Base-by-base conservation (phyloP, 2,329 filamentous ascomycete genomes). In the Xylariaceae sp. region DNA sequence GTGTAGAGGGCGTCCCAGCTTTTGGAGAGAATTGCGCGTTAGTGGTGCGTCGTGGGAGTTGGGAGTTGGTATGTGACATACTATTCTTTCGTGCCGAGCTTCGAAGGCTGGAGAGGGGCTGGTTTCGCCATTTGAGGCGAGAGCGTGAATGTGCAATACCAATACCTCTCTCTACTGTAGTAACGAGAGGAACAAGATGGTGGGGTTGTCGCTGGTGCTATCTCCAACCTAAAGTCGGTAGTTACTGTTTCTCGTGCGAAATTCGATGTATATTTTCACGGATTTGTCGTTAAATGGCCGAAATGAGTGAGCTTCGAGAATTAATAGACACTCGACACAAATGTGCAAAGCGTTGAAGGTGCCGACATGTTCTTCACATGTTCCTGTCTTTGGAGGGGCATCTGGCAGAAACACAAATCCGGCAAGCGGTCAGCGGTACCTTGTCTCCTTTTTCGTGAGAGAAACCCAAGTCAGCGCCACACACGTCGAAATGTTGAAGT, bases 61-160 rank as follows among this genome's bases (percentile, higher is more conserved):
- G 32, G 32, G 19, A 32, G 32, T 18, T 13, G 13, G 12, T 44
- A 43, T n/a, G n/a, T n/a, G 21, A 78, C 83, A 64, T 76, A 95
- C 90, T 95, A 95, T 77, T 92, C 86, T 72, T 90, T 95, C 29
- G 90, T 96, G 47, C 92, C 92, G 29, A 97, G 81, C 69, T 81
- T 73, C 68, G 77, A 95, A 16, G 91, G 89, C 61, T 87, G 81
- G 22, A 96, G 84, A 63, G 87, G 82, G 1, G 72, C 72, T n/a
- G 85, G 86, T 55, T 75, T 78, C 18, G 61, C 50, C 62, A 62
- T 63, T n/a, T 26, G 36, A 26, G 39, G 43, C 16, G 47, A 40
- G 16, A 3, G 26, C 32, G 15, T n/a, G 46, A n/a, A 16, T 45
- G 19, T 16, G 26, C 26, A 26, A 26, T 26, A 26, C 4, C n/a